Evolutionary conservation across 805 yeast species (phyloP).

Genomic region (Yarrowia sp.): DNA sequence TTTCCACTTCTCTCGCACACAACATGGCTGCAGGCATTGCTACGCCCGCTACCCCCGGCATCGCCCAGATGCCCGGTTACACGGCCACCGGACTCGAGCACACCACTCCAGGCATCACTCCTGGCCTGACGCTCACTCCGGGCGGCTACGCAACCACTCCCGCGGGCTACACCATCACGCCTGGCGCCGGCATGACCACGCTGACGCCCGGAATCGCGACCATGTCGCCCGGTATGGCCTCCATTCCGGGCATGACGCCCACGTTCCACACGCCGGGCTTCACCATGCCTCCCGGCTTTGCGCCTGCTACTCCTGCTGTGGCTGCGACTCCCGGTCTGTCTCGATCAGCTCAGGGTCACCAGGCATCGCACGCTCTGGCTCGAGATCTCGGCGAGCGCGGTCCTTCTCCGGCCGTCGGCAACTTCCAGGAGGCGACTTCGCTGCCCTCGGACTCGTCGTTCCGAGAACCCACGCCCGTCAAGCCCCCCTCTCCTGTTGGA

Average conservation of each 20-base stretch:
- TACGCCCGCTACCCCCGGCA: slow-evolving; percentile 11
- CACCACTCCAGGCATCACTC: slow-evolving; percentile 8
- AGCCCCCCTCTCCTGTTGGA: slow-evolving; percentile 19
- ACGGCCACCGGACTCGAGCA: slow-evolving; percentile 19
- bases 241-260: background rate
- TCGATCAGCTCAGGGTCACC: slow-evolving; percentile 4
- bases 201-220: background rate
- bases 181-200: background rate
- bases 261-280: background rate
- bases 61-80: slow-evolving; percentile 16
- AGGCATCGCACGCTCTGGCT: background rate
- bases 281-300: background rate
- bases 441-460: slow-evolving; percentile 14
- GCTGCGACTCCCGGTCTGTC: background rate
- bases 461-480: slow-evolving; percentile 14
- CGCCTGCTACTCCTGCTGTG: background rate
- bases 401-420: background rate
- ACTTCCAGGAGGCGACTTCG: slow-evolving; percentile 2
- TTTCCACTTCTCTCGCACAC: background rate
- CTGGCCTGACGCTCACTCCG: slow-evolving; percentile 17
- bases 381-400: slow-evolving; percentile 21
- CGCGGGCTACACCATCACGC: background rate
- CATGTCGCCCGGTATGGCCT: background rate
- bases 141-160: slow-evolving; percentile 16
- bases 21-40: slow-evolving; percentile 3